These are phyloP conservation scores for Coniochaeta sp. DNA, from an alignment of 2,329 filamentous ascomycete species.

Conservation along the genomic window DNA sequence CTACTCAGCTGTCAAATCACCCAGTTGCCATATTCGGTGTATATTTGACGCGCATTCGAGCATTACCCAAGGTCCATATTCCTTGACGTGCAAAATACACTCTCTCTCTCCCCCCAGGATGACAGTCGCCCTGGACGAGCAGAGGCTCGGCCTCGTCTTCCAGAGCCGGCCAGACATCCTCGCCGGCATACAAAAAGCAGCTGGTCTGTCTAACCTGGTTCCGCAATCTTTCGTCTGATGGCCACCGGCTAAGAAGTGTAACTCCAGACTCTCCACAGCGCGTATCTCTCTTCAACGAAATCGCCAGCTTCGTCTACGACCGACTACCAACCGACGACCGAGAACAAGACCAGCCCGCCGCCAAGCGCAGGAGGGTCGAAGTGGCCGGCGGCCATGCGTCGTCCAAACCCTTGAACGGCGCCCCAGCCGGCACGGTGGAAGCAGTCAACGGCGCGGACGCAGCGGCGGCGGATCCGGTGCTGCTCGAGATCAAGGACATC, in stretches of 20 bases:
- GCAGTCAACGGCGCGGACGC: conserved; percentile 20
- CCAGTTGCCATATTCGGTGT: background rate
- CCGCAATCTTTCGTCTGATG: background rate
- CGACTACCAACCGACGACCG: conserved; percentile 13
- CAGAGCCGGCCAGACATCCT: conserved; percentile 49
- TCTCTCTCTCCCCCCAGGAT: background rate
- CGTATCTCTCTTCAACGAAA: conserved; percentile 48
- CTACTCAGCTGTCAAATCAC: background rate
- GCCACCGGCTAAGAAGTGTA: background rate
- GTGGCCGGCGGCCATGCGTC: conserved; percentile 18
- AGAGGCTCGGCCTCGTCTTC: conserved; percentile 45
- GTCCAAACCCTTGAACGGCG: conserved; percentile 12
- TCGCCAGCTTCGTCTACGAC: conserved; percentile 41
- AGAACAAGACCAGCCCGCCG: conserved; percentile 25
- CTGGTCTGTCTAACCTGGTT: conserved; percentile 30
- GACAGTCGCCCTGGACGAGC: conserved; percentile 31
- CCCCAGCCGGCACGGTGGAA: conserved; percentile 1
- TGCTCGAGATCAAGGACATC: conserved; percentile 57
- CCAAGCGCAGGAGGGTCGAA: conserved; percentile 47
- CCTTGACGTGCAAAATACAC: background rate
- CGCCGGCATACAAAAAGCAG: conserved; percentile 41
- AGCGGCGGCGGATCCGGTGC: conserved; percentile 40
- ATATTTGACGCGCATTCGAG: background rate
- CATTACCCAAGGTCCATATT: background rate
- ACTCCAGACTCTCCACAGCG: conserved; percentile 40